Base-by-base conservation (phyloP, 2,329 filamentous ascomycete species). In the Hawksworthiomyces lignivorus region DNA sequence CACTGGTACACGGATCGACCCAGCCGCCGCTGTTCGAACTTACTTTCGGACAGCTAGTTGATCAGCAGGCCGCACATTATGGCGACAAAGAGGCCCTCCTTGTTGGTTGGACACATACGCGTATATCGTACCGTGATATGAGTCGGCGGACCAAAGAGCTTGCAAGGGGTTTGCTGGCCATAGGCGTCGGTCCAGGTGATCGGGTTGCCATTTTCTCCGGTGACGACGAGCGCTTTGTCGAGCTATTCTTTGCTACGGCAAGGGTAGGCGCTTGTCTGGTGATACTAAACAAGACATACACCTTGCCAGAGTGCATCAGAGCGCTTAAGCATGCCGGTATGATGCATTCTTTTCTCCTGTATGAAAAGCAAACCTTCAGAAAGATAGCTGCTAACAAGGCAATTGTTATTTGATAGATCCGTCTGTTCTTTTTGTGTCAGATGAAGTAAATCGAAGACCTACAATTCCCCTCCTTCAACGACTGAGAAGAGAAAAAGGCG, bases 281-380 rank as follows among this genome's bases (percentile, higher is more conserved):
- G 21, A 86, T 88, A 33, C 65, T 89, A 50, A 89, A 89, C 64
- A 89, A 87, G 62, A 89, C 84, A 0, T 89, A 89, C 57, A 89
- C 84, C 1, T 71, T 80, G 3, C 75, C 73, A 1, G 84, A 89
- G 61, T 78, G 82, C 36, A 72, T 79, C 56, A 82, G 84, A 59
- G 84, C 81, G 9, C 60, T 89, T 21, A 72, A 73, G 41, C 85
- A 87, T 54, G 79, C 82, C 14, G 77, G 80, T 82, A 62, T n/a
- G n/a, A n/a, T n/a, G n/a, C n/a, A n/a, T n/a, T n/a, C n/a, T n/a
- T n/a, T n/a, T n/a, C n/a, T n/a, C n/a, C n/a, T n/a, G n/a, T n/a
- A n/a, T n/a, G n/a, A n/a, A n/a, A n/a, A n/a, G n/a, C n/a, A n/a
- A n/a, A n/a, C n/a, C n/a, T n/a, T n/a, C n/a, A n/a, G n/a, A n/a